phyloP scores from a whole-genome alignment of 768 basidiomycete species.

The Antrodiella citrinella region DNA sequence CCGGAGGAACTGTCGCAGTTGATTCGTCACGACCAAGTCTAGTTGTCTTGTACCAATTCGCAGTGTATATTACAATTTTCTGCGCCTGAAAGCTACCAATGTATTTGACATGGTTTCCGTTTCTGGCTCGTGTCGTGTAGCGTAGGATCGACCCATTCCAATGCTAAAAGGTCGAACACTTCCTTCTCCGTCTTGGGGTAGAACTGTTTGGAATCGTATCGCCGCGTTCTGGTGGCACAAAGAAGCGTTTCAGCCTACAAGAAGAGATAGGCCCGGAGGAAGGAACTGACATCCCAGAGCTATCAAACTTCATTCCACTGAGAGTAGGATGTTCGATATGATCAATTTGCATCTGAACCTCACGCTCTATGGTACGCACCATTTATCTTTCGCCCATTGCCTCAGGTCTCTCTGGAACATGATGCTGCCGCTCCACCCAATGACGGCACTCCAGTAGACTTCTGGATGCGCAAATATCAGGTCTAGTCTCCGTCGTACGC shows the following conservation, averaged over 20 bases:
- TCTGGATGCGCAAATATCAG: slow-evolving; percentile 72
- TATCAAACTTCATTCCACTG: slow-evolving; percentile 81
- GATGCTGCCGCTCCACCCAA: slow-evolving; percentile 89
- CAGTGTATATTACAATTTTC: too few relatives aligned
- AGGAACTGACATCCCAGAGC: slow-evolving; percentile 62
- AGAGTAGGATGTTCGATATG: background rate
- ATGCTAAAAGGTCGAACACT: slow-evolving; percentile 61
- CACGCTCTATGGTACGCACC: too few relatives aligned
- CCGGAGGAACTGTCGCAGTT: too few relatives aligned
- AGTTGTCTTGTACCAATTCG: too few relatives aligned
- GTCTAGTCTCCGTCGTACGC: slow-evolving; percentile 64
- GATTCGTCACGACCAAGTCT: too few relatives aligned
- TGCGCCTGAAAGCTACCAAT: too few relatives aligned
- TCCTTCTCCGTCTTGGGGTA: slow-evolving; percentile 60
- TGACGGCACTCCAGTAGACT: slow-evolving; percentile 81
- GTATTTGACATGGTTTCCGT: slow-evolving; percentile 54
- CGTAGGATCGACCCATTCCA: slow-evolving; percentile 67
- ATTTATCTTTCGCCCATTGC: slow-evolving; percentile 57
- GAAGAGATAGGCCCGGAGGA: background rate
- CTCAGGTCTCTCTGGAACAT: slow-evolving; percentile 87
- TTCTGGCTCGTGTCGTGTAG: too few relatives aligned
- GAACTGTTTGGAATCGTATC: slow-evolving; percentile 53
- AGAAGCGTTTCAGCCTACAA: background rate
- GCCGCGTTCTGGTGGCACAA: slow-evolving; percentile 39
- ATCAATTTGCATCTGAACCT: too few relatives aligned